Evolutionary conservation across 768 basidiomycete species (phyloP).

Genomic region (Termitomyces sp.): DNA sequence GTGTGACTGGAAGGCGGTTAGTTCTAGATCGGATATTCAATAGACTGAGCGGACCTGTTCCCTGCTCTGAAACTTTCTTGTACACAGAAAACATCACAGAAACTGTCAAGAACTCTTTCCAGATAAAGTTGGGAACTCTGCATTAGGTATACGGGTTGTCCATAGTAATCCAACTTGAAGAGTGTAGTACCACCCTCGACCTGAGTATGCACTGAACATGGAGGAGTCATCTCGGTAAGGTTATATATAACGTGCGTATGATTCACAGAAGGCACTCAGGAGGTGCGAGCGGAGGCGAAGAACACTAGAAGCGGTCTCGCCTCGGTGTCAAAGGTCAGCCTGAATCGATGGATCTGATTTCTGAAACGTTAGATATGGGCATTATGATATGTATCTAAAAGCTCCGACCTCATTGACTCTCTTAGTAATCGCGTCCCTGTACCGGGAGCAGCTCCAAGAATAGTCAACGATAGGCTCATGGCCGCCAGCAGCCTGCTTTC

Average conservation of each 20-base stretch:
- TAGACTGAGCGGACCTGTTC: conserved; percentile 58
- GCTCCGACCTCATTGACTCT: conserved; percentile 72
- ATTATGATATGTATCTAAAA: not conserved
- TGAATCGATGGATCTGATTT: conserved; percentile 82
- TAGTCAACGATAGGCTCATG: conserved; percentile 93
- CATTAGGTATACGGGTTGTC: conserved; percentile 88
- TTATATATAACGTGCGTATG: conserved; percentile 59
- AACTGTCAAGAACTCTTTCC: conserved; percentile 88
- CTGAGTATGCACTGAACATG: conserved; percentile 95
- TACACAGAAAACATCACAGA: conserved; percentile 98
- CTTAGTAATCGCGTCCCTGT: conserved; percentile 90
- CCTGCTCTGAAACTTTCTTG: conserved; percentile 98
- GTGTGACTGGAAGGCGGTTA: conserved; percentile 53
- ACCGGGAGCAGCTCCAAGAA: conserved; percentile 85
- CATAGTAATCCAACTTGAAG: conserved; percentile 95
- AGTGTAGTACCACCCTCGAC: conserved; percentile 96
- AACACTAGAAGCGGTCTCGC: conserved; percentile 86
- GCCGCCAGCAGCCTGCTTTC: conserved; percentile 85
- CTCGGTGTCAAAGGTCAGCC: conserved; percentile 91
- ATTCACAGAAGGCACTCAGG: conserved; percentile 76
- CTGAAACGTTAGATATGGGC: conserved; percentile 25
- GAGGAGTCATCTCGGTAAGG: conserved; percentile 89
- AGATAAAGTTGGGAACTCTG: conserved; percentile 97
- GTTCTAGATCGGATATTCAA: not conserved
- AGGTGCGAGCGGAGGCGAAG: conserved; percentile 84